Conservation (phyloP, 345 rosid species). For the Populus nigra region DNA sequence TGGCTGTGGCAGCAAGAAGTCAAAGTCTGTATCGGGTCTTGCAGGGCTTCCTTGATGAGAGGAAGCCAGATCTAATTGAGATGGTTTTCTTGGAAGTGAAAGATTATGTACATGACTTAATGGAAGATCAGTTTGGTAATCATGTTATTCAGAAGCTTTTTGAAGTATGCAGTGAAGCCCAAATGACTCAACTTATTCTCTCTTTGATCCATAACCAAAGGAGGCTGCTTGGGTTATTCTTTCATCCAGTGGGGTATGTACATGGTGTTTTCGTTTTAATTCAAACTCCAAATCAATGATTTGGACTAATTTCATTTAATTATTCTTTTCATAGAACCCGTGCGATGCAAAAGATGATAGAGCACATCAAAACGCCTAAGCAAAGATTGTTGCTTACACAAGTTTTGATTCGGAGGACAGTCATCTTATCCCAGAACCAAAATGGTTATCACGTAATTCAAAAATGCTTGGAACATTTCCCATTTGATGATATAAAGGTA, state of each 20-base stretch:
- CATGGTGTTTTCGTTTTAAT: not conserved
- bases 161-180: conserved; percentile 14
- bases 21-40: conserved; percentile 6
- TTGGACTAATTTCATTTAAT: not conserved
- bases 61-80: conserved; percentile 8
- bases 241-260: conserved; percentile 26
- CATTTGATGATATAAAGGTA: conserved; percentile 21
- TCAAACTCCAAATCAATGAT: not conserved
- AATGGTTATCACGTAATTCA: conserved; percentile 34
- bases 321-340: conserved; percentile 15
- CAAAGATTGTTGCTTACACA: conserved; percentile 15
- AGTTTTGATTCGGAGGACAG: conserved; percentile 9
- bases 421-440: conserved; percentile 14
- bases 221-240: conserved; percentile 19
- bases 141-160: conserved; percentile 31
- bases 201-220: not conserved
- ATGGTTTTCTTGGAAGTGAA: conserved; percentile 34
- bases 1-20: conserved; percentile 10
- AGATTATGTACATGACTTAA: conserved; percentile 20
- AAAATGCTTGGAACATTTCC: conserved; percentile 23
- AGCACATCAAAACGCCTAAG: not conserved
- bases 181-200: conserved; percentile 15
- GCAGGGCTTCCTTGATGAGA: conserved; percentile 7
- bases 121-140: conserved; percentile 23
- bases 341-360: conserved; percentile 24